phyloP scores from a whole-genome alignment of 2,329 filamentous ascomycete genomes.

The Fusarium napiforme region DNA sequence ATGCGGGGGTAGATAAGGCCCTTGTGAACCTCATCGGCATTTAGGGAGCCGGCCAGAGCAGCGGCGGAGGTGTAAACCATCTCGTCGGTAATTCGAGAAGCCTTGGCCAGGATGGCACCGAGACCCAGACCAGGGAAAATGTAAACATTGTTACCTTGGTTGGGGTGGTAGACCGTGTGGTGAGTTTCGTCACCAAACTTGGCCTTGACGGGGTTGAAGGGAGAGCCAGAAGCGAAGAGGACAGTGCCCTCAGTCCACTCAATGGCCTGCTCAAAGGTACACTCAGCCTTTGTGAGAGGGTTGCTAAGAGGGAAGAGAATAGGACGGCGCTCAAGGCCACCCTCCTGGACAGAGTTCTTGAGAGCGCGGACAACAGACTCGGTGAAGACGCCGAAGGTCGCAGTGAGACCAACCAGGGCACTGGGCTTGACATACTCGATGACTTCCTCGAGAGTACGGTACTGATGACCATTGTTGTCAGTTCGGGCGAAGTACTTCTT shows the following conservation, averaged over 20 bases:
- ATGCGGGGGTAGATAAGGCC: slow-evolving; percentile 93
- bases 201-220: slow-evolving; percentile 79
- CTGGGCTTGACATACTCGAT: slow-evolving; percentile 96
- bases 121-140: slow-evolving; percentile 97
- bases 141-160: slow-evolving; percentile 89
- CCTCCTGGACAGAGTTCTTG: slow-evolving; percentile 71
- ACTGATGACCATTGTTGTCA: slow-evolving; percentile 74
- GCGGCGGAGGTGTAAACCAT: slow-evolving; percentile 97
- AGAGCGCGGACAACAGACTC: slow-evolving; percentile 82
- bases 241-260: slow-evolving; percentile 89
- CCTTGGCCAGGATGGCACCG: slow-evolving; percentile 90
- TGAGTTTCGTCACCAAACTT: slow-evolving; percentile 66
- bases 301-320: slow-evolving; percentile 98
- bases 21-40: slow-evolving; percentile 80
- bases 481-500: slow-evolving; percentile 76
- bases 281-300: slow-evolving; percentile 95
- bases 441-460: slow-evolving; percentile 86
- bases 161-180: slow-evolving; percentile 76
- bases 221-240: slow-evolving; percentile 95
- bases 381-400: slow-evolving; percentile 94
- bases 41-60: slow-evolving; percentile 81
- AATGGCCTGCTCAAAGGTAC: slow-evolving; percentile 94
- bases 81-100: slow-evolving; percentile 85
- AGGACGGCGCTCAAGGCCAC: slow-evolving; percentile 77
- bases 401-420: slow-evolving; percentile 92